Base-by-base conservation (phyloP, 805 yeast species). In the Pichia insulana region DNA sequence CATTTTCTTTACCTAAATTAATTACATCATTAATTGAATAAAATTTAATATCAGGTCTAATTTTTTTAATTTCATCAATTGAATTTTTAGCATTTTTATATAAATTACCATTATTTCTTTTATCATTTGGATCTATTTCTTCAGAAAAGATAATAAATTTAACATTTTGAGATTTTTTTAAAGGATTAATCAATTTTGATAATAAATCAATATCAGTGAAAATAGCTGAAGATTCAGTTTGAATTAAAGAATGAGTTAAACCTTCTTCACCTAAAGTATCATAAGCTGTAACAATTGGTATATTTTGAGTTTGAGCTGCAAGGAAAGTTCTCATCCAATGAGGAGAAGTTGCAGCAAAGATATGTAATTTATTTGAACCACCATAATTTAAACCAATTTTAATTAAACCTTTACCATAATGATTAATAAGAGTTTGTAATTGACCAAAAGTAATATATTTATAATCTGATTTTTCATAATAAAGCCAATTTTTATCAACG, bases 261-360 rank as follows among this genome's bases (percentile, higher is more conserved):
- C 96, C 96, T 30, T 73, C 72, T 63, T 87, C 95, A 44, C 97
- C 97, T 51, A 89, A 71, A 34, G 96, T 87, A 62, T 89, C 97
- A 63, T 92, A 92, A 31, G 98, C 97, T 13, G 98, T 92, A 33
- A 88, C 97, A 44, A 83, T 73, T 19, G 97, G 84, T 46, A 92
- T 80, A 39, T 74, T 65, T 63, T 87, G 96, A 40, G 88, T 69
- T 53, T 77, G 76, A 41, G 86, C 73, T 13, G 89, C 96, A 45
- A 86, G 62, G 50, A 78, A 90, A 27, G 85, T 74, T 65, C 85
- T 83, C 86, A 90, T 76, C 97, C 97, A 90, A 57, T 77, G 78
- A 43, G 76, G 81, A 13, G 95, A 83, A 12, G 98, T 92, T 17
- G 84, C 63, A 20, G 96, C 96, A 64, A 80, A 92, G 42, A 90